Percentiles rank a stretch among this genome's conserved stretches.
Conservation (phyloP, 768 basidiomycete genomes). For the Chalciporus sphaerocephalus region DNA sequence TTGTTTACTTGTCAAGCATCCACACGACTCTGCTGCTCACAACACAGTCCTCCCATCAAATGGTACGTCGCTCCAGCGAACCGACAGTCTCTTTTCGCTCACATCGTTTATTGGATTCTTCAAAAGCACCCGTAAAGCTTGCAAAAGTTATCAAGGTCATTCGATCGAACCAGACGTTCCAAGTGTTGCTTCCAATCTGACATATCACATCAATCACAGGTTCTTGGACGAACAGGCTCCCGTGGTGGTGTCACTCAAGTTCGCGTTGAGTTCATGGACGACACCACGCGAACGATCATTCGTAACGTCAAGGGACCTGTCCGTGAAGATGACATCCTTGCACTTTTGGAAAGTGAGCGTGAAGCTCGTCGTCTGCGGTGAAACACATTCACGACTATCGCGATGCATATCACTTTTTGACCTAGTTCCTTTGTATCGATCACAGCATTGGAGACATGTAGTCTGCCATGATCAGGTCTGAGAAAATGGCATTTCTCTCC, state of each 20-base stretch:
- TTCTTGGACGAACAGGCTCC: slow-evolving; percentile 97
- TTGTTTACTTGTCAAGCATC: slow-evolving; percentile 11
- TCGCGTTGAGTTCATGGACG: slow-evolving; percentile 99
- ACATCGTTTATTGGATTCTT: slow-evolving; percentile 54
- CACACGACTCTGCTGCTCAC: slow-evolving; percentile 7
- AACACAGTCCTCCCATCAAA: slow-evolving; percentile 8
- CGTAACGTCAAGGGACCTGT: slow-evolving; percentile 99
- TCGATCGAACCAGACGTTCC: background rate
- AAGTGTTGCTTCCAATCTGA: background rate
- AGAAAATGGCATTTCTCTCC: too few relatives aligned
- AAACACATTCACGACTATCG: background rate
- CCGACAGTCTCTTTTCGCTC: background rate
- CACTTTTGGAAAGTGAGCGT: slow-evolving; percentile 95
- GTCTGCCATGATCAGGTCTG: too few relatives aligned
- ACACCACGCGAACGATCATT: slow-evolving; percentile 91
- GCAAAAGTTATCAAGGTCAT: slow-evolving; percentile 94
- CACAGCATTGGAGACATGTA: background rate
- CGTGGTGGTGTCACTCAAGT: slow-evolving; percentile 99
- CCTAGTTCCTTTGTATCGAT: background rate
- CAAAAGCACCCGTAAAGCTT: slow-evolving; percentile 93
- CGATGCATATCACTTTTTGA: background rate
- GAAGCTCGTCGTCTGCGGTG: slow-evolving; percentile 70
- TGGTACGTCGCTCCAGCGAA: slow-evolving; percentile 17
- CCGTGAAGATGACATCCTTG: slow-evolving; percentile 91
- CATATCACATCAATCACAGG: slow-evolving; percentile 42